Evolutionary conservation across 768 basidiomycete genomes (phyloP).

Genomic region (Mycena filopes): DNA sequence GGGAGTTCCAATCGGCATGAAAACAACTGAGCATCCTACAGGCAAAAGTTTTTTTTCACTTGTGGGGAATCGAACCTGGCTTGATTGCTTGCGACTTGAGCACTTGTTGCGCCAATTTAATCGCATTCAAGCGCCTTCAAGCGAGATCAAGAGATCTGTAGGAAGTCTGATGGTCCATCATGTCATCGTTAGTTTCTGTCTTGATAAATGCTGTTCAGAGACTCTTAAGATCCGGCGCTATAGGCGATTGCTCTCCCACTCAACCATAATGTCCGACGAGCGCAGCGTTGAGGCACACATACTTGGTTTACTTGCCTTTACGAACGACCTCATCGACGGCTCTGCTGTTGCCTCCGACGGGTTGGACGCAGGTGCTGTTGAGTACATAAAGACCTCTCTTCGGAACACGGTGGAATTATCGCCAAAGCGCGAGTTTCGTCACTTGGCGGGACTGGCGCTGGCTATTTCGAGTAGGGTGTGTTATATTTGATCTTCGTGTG

Average conservation of each 20-base stretch:
- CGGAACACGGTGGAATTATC: background rate
- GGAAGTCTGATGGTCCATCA: too few species aligned
- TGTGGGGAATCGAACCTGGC: too few species aligned
- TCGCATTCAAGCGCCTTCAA: too few species aligned
- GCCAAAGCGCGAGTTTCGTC: background rate
- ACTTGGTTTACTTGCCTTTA: conserved; percentile 10
- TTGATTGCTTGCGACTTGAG: too few species aligned
- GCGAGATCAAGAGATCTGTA: too few species aligned
- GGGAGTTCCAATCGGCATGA: too few species aligned
- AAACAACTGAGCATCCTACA: too few species aligned
- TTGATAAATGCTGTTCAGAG: background rate
- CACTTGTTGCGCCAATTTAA: too few species aligned
- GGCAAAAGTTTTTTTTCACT: too few species aligned
- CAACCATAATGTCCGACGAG: conserved; percentile 19
- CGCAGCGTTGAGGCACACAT: conserved; percentile 15
- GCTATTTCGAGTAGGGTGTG: conserved; percentile 7
- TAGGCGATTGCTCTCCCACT: background rate
- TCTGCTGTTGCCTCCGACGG: background rate
- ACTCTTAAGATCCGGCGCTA: background rate
- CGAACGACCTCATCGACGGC: conserved; percentile 4
- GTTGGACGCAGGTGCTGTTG: background rate
- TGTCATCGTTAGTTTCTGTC: background rate
- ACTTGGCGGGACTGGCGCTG: conserved; percentile 11
- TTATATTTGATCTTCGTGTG: background rate
- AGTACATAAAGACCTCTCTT: conserved; percentile 1